Percentiles rank a stretch among this genome's conserved stretches.
These are phyloP conservation scores for Neoboletus subvelutipes DNA, from an alignment of 768 basidiomycete genomes.

Conservation along the genomic window DNA sequence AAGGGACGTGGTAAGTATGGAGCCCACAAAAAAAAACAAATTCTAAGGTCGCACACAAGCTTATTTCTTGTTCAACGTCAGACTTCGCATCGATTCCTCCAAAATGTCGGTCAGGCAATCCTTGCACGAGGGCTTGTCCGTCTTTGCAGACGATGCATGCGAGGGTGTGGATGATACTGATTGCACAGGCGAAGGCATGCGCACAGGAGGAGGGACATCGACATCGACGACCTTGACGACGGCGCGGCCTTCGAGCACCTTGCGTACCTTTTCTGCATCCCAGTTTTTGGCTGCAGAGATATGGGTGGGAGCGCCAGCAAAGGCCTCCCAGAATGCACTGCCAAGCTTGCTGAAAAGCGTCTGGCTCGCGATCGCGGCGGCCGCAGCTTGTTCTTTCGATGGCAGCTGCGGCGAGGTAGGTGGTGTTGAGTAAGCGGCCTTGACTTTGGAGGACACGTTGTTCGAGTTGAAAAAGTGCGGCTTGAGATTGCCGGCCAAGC, in stretches of 20 bases:
- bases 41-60: neutral
- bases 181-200: neutral
- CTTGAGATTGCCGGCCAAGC: slow-evolving; percentile 43
- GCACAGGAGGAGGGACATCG: slow-evolving; percentile 36
- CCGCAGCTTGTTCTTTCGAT: slow-evolving; percentile 33
- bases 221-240: slow-evolving; percentile 79
- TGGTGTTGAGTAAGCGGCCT: slow-evolving; percentile 40
- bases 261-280: slow-evolving; percentile 80
- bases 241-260: slow-evolving; percentile 80
- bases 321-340: slow-evolving; percentile 86
- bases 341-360: slow-evolving; percentile 72
- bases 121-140: slow-evolving; percentile 23
- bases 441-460: slow-evolving; percentile 10
- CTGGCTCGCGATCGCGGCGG: slow-evolving; percentile 74
- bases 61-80: slow-evolving; percentile 58
- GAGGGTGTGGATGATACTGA: neutral
- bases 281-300: slow-evolving; percentile 34
- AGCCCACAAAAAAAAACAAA: too few species aligned
- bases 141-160: slow-evolving; percentile 13
- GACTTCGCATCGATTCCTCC: slow-evolving; percentile 69
- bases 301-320: slow-evolving; percentile 48
- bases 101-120: slow-evolving; percentile 41
- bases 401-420: slow-evolving; percentile 39
- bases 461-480: slow-evolving; percentile 33
- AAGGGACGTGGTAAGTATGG: too few species aligned